These are phyloP conservation scores for Russula brevipes DNA, from an alignment of 768 basidiomycete species.

Conservation along the genomic window DNA sequence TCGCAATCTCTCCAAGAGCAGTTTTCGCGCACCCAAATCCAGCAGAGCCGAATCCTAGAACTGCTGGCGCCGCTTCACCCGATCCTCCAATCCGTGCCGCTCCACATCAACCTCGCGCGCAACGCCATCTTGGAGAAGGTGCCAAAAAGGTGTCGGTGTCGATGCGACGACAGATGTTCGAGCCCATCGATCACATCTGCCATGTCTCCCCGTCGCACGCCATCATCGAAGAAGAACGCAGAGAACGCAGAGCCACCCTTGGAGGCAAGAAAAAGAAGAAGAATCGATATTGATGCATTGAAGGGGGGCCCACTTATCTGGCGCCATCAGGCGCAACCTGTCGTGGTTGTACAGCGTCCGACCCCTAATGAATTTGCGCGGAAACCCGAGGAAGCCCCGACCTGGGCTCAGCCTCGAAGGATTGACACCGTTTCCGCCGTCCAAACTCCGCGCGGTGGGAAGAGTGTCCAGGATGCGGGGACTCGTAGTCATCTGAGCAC, in stretches of 20 bases:
- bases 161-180: conserved; percentile 1
- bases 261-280: conserved; percentile 9
- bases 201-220: neutral
- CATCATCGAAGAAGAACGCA: neutral
- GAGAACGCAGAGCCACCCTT: neutral
- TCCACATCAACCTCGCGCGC: conserved; percentile 44
- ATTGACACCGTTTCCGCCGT: neutral
- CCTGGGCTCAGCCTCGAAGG: neutral
- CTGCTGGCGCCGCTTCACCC: conserved; percentile 57
- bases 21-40: conserved; percentile 37
- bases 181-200: neutral
- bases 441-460: conserved; percentile 9
- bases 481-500: neutral
- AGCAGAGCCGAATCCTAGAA: conserved; percentile 52
- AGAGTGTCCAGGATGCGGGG: neutral
- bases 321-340: neutral
- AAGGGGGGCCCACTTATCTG: neutral
- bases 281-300: neutral
- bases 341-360: neutral
- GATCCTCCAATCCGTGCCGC: conserved; percentile 52
- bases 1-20: conserved; percentile 22
- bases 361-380: neutral
- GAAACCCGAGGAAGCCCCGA: conserved; percentile 1
- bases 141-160: conserved; percentile 1
- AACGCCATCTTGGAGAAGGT: conserved; percentile 28